phyloP scores from a whole-genome alignment of 805 yeast species.

The Nakazawaea pomicola region DNA sequence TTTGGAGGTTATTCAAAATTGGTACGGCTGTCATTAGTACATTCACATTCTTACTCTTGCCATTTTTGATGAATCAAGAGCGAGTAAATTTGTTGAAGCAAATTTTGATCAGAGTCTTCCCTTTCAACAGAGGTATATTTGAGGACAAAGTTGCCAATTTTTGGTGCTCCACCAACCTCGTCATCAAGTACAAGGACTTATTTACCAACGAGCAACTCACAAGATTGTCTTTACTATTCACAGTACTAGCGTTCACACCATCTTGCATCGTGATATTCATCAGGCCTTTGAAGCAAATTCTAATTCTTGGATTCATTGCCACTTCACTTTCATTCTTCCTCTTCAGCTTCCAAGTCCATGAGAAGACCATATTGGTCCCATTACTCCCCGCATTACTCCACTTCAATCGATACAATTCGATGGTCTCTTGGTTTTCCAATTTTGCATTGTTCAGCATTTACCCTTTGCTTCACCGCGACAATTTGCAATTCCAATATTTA shows the following conservation, averaged over 20 bases:
- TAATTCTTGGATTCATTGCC: slow-evolving; percentile 73
- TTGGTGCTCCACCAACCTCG: slow-evolving; percentile 90
- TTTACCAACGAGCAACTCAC: slow-evolving; percentile 59
- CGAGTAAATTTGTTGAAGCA: slow-evolving; percentile 45
- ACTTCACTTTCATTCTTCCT: slow-evolving; percentile 85
- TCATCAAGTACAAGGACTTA: slow-evolving; percentile 60
- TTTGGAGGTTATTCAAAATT: slow-evolving; percentile 56
- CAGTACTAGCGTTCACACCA: slow-evolving; percentile 51
- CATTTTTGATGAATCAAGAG: slow-evolving; percentile 49
- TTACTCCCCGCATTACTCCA: slow-evolving; percentile 77
- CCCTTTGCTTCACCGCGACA: slow-evolving; percentile 80
- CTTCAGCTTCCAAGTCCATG: slow-evolving; percentile 95
- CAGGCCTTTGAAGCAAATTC: slow-evolving; percentile 43
- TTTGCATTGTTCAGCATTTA: slow-evolving; percentile 80
- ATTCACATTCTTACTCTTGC: slow-evolving; percentile 47
- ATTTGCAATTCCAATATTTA: slow-evolving; percentile 65
- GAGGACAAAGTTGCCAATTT: slow-evolving; percentile 97
- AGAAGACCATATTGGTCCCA: slow-evolving; percentile 86
- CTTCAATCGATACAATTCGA: slow-evolving; percentile 52
- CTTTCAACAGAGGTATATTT: slow-evolving; percentile 89
- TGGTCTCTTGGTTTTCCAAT: slow-evolving; percentile 85
- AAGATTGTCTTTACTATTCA: slow-evolving; percentile 46
- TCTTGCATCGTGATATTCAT: slow-evolving; percentile 45
- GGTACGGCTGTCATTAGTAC: slow-evolving; percentile 60
- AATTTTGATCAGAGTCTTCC: slow-evolving; percentile 68